These are phyloP conservation scores for Rhodamnia rubescens DNA, from an alignment of 345 rosid species.

Conservation along the genomic window DNA sequence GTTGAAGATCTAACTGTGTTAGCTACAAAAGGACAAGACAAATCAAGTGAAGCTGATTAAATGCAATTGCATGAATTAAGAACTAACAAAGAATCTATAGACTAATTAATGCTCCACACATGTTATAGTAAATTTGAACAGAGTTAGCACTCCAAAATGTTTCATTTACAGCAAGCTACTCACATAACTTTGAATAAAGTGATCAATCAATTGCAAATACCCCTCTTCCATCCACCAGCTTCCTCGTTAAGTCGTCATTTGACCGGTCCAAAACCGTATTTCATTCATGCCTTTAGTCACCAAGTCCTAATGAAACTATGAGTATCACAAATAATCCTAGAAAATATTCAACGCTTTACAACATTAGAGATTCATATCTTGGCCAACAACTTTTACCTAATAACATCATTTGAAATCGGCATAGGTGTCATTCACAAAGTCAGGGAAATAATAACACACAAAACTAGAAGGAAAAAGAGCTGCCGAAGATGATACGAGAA, in stretches of 20 bases:
- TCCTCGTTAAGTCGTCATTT: neutral
- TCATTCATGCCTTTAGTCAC: neutral
- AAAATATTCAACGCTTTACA: neutral
- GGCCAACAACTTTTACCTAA: neutral
- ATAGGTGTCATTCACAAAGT: neutral
- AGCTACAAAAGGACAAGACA: neutral
- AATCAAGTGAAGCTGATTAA: neutral
- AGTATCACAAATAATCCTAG: neutral
- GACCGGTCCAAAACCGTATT: neutral
- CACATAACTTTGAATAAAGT: neutral
- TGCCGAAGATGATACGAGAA: neutral
- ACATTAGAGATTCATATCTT: neutral
- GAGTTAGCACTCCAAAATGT: neutral
- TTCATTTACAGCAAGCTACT: neutral
- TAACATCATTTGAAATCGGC: neutral
- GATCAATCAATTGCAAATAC: neutral
- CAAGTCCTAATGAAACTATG: neutral
- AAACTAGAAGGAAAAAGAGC: neutral
- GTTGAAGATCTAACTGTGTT: neutral
- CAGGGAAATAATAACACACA: neutral
- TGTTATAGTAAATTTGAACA: neutral
- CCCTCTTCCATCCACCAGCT: neutral
- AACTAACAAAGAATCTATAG: neutral
- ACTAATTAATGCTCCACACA: neutral
- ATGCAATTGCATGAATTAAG: neutral